Base-by-base conservation (phyloP, 78 protist species). In the Protostelium mycophagum region DNA sequence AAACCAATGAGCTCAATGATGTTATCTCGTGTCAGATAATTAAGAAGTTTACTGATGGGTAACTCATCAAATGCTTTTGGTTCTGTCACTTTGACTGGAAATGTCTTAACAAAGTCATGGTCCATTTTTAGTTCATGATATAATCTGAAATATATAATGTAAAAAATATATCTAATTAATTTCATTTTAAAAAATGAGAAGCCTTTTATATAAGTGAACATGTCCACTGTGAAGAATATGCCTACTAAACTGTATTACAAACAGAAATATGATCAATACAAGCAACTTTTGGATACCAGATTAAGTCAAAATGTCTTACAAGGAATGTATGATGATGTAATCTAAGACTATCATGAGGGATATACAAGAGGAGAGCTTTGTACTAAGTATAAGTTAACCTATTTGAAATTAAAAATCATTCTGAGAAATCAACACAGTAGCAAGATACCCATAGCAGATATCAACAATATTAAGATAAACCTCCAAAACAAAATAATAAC, bases 51-150 rank as follows among this genome's bases (percentile, higher is more conserved):
- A 51, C 73, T 51, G 73, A 51, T 51, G 73, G 73, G 73, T 51
- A 51, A 51, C 73, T 51, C 73, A 51, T 51, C 73, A 51, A 51
- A 51, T 51, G 73, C 73, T 51, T 51, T 51, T 51, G 73, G 73
- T 51, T 51, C 73, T 25, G 73, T 51, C 5, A 51, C 73, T 51
- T 51, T 51, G 73, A 51, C 73, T 51, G 73, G 73, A 51, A 51
- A 51, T 51, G 73, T 51, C 73, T 51, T 51, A 51, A 51, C 73
- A 51, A 51, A 51, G 73, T 51, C 73, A 51, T 51, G 16, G 73
- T 51, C 73, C 73, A 51, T 51, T 51, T 51, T 51, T 16, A 51
- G 73, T 51, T 51, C 73, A 51, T 51, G 73, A 51, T 51, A 51
- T 51, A 51, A 51, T 51, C 73, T 51, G 73, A 51, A 51, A 51